A percentile compares a stretch with the other conserved stretches of the same genome.
These are phyloP conservation scores for Amylostereum areolatum DNA, from an alignment of 1,284 basidiomycete genomes.

Conservation along the genomic window DNA sequence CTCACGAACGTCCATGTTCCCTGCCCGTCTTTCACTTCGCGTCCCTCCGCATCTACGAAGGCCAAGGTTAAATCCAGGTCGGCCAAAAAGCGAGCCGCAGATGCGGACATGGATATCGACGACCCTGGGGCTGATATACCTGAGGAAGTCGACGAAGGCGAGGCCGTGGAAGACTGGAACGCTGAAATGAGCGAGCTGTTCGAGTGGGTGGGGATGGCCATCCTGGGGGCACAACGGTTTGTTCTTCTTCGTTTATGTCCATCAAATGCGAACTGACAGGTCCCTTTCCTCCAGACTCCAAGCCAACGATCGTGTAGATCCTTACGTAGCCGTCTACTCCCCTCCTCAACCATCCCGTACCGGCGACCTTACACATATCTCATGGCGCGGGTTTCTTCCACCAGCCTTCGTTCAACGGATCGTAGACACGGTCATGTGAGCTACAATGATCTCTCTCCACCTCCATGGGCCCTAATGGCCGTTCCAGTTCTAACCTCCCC, in stretches of 20 bases:
- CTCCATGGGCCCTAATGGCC: too few species aligned
- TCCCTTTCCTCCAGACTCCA: slow-evolving; percentile 23
- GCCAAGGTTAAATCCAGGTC: not conserved
- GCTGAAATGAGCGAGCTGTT: slow-evolving; percentile 40
- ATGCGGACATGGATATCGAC: not conserved
- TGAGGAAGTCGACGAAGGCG: slow-evolving; percentile 15
- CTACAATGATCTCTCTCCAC: slow-evolving; percentile 4
- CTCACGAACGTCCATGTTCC: slow-evolving; percentile 27
- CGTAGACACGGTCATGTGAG: slow-evolving; percentile 38
- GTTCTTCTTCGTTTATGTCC: not conserved
- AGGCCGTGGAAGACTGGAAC: slow-evolving; percentile 43
- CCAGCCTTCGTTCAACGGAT: slow-evolving; percentile 44
- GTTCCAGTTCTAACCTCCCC: too few species aligned
- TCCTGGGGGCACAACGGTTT: slow-evolving; percentile 37
- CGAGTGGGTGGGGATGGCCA: slow-evolving; percentile 68
- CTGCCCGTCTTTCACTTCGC: slow-evolving; percentile 18
- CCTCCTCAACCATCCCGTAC: slow-evolving; percentile 36
- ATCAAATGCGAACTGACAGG: not conserved
- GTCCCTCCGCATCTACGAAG: slow-evolving; percentile 8
- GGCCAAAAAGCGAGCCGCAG: not conserved
- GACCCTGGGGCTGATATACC: not conserved
- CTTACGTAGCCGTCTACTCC: slow-evolving; percentile 40
- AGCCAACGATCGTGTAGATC: slow-evolving; percentile 35
- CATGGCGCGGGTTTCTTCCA: slow-evolving; percentile 54
- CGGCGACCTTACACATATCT: slow-evolving; percentile 42